Conservation (phyloP, 2,329 filamentous ascomycete genomes). For the Periconia sp. region DNA sequence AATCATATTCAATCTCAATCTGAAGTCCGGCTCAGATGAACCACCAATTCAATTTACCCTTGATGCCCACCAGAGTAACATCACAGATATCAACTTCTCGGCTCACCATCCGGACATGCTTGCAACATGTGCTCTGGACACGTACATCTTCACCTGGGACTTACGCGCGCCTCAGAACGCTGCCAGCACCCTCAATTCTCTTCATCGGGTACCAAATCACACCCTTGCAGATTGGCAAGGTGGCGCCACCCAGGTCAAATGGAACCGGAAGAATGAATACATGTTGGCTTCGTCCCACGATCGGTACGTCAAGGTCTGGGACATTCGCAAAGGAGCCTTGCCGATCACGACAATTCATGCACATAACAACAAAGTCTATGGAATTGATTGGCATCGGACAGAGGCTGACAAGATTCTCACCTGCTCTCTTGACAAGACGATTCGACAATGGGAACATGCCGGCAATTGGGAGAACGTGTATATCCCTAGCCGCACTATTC, state of each 20-base stretch:
- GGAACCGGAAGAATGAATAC: conserved; percentile 85
- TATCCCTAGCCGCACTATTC: conserved; percentile 66
- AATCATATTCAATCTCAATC: conserved; percentile 85
- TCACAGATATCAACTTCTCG: conserved; percentile 96
- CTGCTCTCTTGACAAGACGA: conserved; percentile 88
- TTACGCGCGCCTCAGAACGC: conserved; percentile 75
- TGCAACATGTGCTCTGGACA: conserved; percentile 90
- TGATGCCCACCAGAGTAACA: conserved; percentile 83
- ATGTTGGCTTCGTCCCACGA: conserved; percentile 92
- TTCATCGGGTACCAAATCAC: conserved; percentile 8
- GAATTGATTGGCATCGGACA: conserved; percentile 90
- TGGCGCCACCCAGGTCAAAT: conserved; percentile 93
- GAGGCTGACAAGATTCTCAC: conserved; percentile 76
- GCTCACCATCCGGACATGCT: conserved; percentile 89
- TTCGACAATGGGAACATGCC: conserved; percentile 90
- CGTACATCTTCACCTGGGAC: conserved; percentile 93
- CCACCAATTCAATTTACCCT: conserved; percentile 89
- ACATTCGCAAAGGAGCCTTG: conserved; percentile 77
- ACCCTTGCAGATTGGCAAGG: conserved; percentile 94
- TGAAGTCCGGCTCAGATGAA: conserved; percentile 61
- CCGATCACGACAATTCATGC: conserved; percentile 85
- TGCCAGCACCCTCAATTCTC: conserved; percentile 54
- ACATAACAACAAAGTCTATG: conserved; percentile 92
- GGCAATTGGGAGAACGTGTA: conserved; percentile 56
- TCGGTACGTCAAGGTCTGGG: conserved; percentile 86